Evolutionary conservation across 805 yeast genomes (phyloP).

Genomic region (Kazachstania bromeliacearum): DNA sequence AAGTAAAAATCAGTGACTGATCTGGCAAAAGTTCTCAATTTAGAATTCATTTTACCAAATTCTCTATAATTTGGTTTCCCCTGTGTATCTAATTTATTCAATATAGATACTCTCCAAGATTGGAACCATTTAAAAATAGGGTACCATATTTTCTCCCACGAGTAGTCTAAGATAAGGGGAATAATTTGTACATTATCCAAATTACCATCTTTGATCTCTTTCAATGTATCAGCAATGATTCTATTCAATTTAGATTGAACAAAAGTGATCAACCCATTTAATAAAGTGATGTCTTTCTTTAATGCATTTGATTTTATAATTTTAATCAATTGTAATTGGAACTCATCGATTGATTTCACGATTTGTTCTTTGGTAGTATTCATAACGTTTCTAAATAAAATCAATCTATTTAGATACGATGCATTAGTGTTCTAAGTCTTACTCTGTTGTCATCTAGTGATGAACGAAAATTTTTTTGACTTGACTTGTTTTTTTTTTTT

Average conservation of each 20-base stretch:
- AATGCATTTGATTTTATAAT: conserved; percentile 20
- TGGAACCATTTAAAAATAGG: conserved; percentile 55
- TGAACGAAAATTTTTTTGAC: no score
- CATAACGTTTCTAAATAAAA: no score
- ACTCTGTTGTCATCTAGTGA: no score
- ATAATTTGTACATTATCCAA: background rate
- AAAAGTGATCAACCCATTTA: conserved; percentile 22
- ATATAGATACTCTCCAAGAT: conserved; percentile 21
- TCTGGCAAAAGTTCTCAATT: conserved; percentile 40
- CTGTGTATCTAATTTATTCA: conserved; percentile 10
- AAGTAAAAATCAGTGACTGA: conserved; percentile 41
- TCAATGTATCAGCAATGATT: conserved; percentile 6
- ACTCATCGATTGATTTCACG: conserved; percentile 11
- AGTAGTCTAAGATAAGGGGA: conserved; percentile 34
- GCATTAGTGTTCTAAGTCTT: no score
- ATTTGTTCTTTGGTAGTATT: no score
- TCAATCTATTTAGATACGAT: no score
- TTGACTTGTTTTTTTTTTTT: no score
- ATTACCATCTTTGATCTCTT: conserved; percentile 14
- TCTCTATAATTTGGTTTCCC: conserved; percentile 37
- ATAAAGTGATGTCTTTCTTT: conserved; percentile 21
- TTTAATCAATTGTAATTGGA: conserved; percentile 16
- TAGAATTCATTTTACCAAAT: conserved; percentile 45
- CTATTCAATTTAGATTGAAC: conserved; percentile 22
- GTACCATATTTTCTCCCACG: conserved; percentile 57